Conservation (phyloP, 164 flowering plant genomes). For the Macadamia integrifolia region DNA sequence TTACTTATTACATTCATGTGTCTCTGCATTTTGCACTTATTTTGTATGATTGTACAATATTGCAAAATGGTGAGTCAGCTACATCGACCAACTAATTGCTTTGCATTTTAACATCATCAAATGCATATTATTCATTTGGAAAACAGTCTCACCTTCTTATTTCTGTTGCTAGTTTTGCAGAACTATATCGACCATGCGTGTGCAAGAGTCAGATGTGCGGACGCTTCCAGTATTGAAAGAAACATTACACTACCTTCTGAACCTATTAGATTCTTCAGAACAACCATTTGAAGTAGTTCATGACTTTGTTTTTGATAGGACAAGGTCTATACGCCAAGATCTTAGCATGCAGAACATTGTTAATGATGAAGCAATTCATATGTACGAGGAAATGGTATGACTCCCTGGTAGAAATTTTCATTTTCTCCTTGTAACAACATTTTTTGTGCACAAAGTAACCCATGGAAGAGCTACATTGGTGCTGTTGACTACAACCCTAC, state of each 20-base stretch:
- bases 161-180: conserved; percentile 72
- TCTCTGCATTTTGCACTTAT: too few species aligned
- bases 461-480: not conserved
- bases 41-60: too few species aligned
- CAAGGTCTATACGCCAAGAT: conserved; percentile 89
- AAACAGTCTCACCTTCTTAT: conserved; percentile 9
- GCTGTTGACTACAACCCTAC: not conserved
- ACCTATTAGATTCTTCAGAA: conserved; percentile 44
- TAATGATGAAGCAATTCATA: conserved; percentile 37
- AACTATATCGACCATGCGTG: conserved; percentile 46
- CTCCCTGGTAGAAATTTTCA: conserved; percentile 5
- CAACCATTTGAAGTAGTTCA: conserved; percentile 73
- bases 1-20: too few species aligned
- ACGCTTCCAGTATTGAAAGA: conserved; percentile 67
- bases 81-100: not conserved
- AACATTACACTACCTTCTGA: conserved; percentile 57
- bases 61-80: too few species aligned
- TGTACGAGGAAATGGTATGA: conserved; percentile 80
- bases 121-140: not conserved
- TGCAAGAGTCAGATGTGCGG: conserved; percentile 63
- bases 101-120: not conserved
- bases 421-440: not conserved
- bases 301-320: conserved; percentile 87
- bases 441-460: not conserved
- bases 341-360: conserved; percentile 72